A percentile compares a stretch with the other conserved stretches of the same genome.
Evolutionary conservation across 1,284 basidiomycete species (phyloP).

Genomic region (Rhodofomes roseus): DNA sequence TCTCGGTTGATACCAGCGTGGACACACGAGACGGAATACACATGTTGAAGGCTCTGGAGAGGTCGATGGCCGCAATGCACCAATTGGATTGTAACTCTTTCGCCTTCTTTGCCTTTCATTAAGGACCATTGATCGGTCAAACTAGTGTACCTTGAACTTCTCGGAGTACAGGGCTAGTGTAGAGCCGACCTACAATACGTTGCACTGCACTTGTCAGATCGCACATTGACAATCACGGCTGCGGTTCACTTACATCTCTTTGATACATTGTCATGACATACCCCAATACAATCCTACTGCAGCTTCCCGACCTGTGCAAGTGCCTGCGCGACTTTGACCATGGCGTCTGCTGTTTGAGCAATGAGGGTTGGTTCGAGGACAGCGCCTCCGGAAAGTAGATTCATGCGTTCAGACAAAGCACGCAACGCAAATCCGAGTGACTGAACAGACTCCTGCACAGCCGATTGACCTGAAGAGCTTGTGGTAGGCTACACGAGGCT

Average conservation of each 20-base stretch:
- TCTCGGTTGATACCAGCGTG: neutral
- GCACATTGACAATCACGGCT: no score
- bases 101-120: neutral
- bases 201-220: neutral
- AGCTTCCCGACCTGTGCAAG: conserved; percentile 57
- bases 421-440: conserved; percentile 55
- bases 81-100: neutral
- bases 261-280: neutral
- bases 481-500: conserved; percentile 11
- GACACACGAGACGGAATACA: neutral
- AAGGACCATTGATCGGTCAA: neutral
- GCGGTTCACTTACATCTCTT: neutral
- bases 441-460: conserved; percentile 36
- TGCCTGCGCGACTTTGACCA: conserved; percentile 61
- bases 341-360: conserved; percentile 63
- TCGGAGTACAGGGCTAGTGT: neutral
- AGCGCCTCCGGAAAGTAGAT: conserved; percentile 36
- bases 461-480: conserved; percentile 22
- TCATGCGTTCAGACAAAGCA: conserved; percentile 49
- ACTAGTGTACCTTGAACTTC: neutral
- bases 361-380: conserved; percentile 48
- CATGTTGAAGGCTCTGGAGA: neutral
- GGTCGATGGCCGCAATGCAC: neutral
- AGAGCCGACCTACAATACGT: neutral
- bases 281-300: conserved; percentile 24